Percentiles rank a stretch among this genome's conserved stretches.
Conservation (phyloP, 2,329 filamentous ascomycete species). For the Neurospora sp. region DNA sequence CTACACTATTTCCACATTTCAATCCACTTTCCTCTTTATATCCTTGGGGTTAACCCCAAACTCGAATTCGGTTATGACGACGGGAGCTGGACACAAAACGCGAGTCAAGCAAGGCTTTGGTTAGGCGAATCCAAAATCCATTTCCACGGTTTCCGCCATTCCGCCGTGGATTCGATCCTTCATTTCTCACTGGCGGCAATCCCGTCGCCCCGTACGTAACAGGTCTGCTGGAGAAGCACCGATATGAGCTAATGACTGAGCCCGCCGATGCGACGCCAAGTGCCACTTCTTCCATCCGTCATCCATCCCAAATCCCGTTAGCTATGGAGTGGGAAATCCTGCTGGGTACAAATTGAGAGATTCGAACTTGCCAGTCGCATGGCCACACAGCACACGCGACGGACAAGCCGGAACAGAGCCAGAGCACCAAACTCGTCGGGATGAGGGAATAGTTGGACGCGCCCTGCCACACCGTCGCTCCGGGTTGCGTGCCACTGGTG, state of each 20-base stretch:
- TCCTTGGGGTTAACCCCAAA: neutral
- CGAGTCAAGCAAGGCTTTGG: neutral
- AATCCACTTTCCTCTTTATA: neutral
- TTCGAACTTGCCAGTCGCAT: neutral
- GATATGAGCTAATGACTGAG: neutral
- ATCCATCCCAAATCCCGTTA: neutral
- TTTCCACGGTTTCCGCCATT: neutral
- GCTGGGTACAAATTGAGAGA: neutral
- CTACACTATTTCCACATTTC: neutral
- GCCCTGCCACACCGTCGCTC: neutral
- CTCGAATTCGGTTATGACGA: neutral
- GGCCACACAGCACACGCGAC: neutral
- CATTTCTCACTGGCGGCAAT: neutral
- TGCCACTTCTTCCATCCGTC: neutral
- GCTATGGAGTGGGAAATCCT: neutral
- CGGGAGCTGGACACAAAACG: neutral
- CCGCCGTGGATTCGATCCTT: neutral
- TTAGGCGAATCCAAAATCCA: neutral
- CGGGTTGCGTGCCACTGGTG: neutral
- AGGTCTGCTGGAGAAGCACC: neutral
- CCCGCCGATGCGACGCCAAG: neutral
- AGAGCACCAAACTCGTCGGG: neutral
- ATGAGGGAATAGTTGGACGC: neutral
- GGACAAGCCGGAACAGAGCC: neutral
- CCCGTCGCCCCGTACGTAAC: neutral